phyloP scores from a whole-genome alignment of 2,329 filamentous ascomycete species.

The Pseudocercospora eumusae region DNA sequence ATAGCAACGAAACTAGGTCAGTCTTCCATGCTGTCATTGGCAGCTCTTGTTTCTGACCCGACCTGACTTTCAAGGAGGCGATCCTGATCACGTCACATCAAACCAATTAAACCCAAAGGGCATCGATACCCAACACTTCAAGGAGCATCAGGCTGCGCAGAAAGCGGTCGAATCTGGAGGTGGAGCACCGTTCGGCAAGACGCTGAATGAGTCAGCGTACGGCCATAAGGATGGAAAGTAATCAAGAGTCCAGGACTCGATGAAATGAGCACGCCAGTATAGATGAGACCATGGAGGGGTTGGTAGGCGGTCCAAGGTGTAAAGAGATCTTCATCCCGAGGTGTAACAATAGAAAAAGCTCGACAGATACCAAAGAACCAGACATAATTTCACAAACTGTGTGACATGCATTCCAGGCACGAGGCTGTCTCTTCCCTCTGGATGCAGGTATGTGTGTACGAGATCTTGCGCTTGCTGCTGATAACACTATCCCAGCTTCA shows the following conservation, averaged over 20 bases:
- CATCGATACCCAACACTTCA: conserved; percentile 37
- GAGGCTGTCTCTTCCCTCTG: background rate
- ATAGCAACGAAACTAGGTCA: conserved; percentile 40
- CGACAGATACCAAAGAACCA: conserved; percentile 3
- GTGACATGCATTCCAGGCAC: no score
- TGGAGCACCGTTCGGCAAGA: conserved; percentile 30
- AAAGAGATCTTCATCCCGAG: background rate
- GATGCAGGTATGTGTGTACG: background rate
- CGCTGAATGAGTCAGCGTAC: conserved; percentile 38
- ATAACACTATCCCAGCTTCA: background rate
- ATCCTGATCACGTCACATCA: conserved; percentile 29
- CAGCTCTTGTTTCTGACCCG: background rate
- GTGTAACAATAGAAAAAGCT: background rate
- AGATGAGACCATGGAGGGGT: background rate
- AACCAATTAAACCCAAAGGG: conserved; percentile 36
- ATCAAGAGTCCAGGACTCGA: background rate
- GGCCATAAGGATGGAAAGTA: conserved; percentile 42
- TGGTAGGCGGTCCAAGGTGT: background rate
- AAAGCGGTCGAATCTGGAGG: conserved; percentile 29
- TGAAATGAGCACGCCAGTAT: background rate
- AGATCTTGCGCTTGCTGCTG: background rate
- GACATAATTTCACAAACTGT: background rate
- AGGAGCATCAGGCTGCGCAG: conserved; percentile 38
- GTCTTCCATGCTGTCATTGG: conserved; percentile 11
- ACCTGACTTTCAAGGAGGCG: conserved; percentile 26